Evolutionary conservation across 345 rosid genomes (phyloP).

Genomic region (Syzygium jambos): DNA sequence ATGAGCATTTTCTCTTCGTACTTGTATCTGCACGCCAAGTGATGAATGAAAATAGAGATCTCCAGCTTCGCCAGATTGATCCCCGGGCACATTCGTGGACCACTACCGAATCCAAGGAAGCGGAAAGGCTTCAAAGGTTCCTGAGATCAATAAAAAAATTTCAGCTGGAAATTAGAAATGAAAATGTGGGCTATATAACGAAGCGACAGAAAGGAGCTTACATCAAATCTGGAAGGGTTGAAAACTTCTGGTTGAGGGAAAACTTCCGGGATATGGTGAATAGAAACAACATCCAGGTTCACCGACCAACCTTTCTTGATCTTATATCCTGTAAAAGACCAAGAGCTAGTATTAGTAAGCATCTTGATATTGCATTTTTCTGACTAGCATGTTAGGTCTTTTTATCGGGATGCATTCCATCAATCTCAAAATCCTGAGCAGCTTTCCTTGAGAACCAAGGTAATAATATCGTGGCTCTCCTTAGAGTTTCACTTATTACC

Average conservation of each 20-base stretch:
- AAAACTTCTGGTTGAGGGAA: slow-evolving; percentile 39
- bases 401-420: slow-evolving; percentile 18
- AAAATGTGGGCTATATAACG: neutral
- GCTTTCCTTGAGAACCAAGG: slow-evolving; percentile 68
- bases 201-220: slow-evolving; percentile 1
- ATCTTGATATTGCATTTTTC: neutral
- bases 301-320: slow-evolving; percentile 57
- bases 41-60: slow-evolving; percentile 52
- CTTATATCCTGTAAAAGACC: slow-evolving; percentile 23
- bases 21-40: slow-evolving; percentile 52
- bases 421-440: slow-evolving; percentile 47
- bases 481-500: slow-evolving; percentile 51
- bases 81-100: slow-evolving; percentile 66
- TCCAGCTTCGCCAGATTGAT: slow-evolving; percentile 60
- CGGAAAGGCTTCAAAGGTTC: slow-evolving; percentile 33
- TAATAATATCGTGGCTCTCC: slow-evolving; percentile 42
- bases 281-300: slow-evolving; percentile 58
- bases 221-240: slow-evolving; percentile 48
- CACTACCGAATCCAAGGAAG: slow-evolving; percentile 62
- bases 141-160: slow-evolving; percentile 10
- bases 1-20: neutral
- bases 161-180: neutral
- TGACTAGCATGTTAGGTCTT: neutral
- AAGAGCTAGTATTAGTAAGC: neutral
- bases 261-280: slow-evolving; percentile 44